Base-by-base conservation (phyloP, 768 basidiomycete species). In the Mycena vulgaris region DNA sequence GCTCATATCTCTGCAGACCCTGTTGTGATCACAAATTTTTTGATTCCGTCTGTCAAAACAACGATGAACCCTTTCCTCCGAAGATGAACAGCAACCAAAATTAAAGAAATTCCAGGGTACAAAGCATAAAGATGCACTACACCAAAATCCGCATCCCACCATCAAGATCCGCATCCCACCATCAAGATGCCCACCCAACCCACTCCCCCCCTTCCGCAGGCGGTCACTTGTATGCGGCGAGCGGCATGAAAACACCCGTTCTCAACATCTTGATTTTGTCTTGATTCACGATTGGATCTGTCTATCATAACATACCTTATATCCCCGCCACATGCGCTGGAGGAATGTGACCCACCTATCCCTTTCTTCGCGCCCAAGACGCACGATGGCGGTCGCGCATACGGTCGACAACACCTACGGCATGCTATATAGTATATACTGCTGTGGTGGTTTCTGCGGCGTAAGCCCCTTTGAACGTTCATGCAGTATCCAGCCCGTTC, bases 381-480 rank as follows among this genome's bases (percentile, higher is more conserved):
- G 35, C 35, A 37, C 35, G 35, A 64, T 69, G 63, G 48, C 37
- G 5, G 35, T 37, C 6, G 35, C 35, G 35, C 3, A 11, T 17
- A 65, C 69, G 21, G 23, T 70, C n/a, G 64, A 71, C 64, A 61
- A 71, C 40, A 71, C 69, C 33, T 71, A 71, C 23, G 69, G 69
- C 7, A 19, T 71, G 23, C 45, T n/a, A n/a, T n/a, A n/a, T n/a
- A n/a, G n/a, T 71, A 10, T 71, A 35, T 28, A 39, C 66, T 13
- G 64, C 64, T 33, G 52, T 57, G 7, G 35, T 71, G 0, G 37
- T 66, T 11, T 71, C 69, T 39, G 14, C 64, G 8, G 51, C 45
- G 69, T 71, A 28, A 21, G 59, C 49, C 35, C 19, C 14, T 31
- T 52, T 37, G 35, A 37, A 37, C 35, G 35, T 37, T 37, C 35